Evolutionary conservation across 345 rosid genomes (phyloP).

Genomic region (Aquilaria sinensis): DNA sequence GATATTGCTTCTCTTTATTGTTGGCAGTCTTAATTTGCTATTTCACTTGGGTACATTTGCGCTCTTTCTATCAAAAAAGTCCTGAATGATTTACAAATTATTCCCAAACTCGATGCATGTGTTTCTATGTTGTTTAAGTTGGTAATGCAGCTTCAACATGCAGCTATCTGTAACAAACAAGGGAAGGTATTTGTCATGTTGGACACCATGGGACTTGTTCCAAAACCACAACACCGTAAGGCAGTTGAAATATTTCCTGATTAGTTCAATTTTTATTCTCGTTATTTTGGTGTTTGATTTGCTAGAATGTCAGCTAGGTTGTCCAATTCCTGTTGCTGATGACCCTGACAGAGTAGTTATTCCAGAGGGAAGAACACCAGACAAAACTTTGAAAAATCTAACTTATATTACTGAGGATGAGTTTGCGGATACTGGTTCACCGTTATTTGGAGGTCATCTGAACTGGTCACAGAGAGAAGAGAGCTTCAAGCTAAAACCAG

Average conservation of each 20-base stretch:
- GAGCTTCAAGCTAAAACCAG: constrained; percentile 62
- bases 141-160: too few species aligned
- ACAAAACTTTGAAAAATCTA: constrained; percentile 46
- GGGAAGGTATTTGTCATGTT: constrained; percentile 61
- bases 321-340: constrained; percentile 36
- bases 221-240: constrained; percentile 78
- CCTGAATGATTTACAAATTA: too few species aligned
- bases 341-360: constrained; percentile 63
- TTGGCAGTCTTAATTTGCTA: not conserved
- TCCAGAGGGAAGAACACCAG: constrained; percentile 54
- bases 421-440: constrained; percentile 36
- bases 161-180: constrained; percentile 60
- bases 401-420: constrained; percentile 57
- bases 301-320: not conserved
- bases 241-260: constrained; percentile 13
- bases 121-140: too few species aligned
- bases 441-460: constrained; percentile 83
- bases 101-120: too few species aligned
- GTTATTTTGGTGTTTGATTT: not conserved
- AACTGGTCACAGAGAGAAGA: constrained; percentile 81
- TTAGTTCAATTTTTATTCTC: constrained; percentile 6
- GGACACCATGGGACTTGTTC: constrained; percentile 71
- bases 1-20: too few species aligned
- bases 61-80: not conserved
- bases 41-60: not conserved